A percentile compares a stretch with the other conserved stretches of the same genome.
These are phyloP conservation scores for Antitrichia curtipendula DNA, from an alignment of 225 moss, liverwort and hornwort species.

Conservation along the genomic window DNA sequence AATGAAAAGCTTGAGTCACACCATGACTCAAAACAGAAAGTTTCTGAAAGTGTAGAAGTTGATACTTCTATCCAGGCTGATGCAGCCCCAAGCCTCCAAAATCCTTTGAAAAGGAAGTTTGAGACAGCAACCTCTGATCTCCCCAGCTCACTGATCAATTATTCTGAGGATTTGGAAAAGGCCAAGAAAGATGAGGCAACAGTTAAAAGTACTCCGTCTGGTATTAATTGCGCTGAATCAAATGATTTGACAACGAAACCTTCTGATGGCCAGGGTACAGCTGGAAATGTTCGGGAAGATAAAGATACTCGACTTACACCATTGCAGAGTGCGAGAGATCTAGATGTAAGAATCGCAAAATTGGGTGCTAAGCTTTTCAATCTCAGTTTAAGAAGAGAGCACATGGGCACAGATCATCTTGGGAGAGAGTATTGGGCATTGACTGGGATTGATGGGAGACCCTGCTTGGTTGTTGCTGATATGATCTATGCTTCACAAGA, in stretches of 20 bases:
- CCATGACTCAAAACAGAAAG: neutral
- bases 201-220: neutral
- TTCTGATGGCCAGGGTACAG: neutral
- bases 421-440: conserved; percentile 88
- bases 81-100: neutral
- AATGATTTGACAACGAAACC: neutral
- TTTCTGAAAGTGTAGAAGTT: neutral
- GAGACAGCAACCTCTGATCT: neutral
- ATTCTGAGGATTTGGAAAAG: conserved; percentile 1
- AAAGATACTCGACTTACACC: neutral
- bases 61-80: neutral
- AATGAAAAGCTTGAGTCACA: neutral
- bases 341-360: conserved; percentile 60
- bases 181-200: neutral
- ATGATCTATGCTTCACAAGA: conserved; percentile 6
- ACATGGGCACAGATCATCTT: conserved; percentile 66
- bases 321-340: conserved; percentile 24
- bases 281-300: conserved; percentile 2
- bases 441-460: conserved; percentile 51
- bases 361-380: conserved; percentile 49
- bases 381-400: conserved; percentile 68
- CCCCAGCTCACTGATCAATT: neutral
- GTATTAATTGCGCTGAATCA: neutral
- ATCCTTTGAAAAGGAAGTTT: conserved; percentile 25
- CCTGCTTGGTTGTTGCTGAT: conserved; percentile 64